phyloP scores from a whole-genome alignment of 2,329 filamentous ascomycete species.

The Colletotrichum magnum region DNA sequence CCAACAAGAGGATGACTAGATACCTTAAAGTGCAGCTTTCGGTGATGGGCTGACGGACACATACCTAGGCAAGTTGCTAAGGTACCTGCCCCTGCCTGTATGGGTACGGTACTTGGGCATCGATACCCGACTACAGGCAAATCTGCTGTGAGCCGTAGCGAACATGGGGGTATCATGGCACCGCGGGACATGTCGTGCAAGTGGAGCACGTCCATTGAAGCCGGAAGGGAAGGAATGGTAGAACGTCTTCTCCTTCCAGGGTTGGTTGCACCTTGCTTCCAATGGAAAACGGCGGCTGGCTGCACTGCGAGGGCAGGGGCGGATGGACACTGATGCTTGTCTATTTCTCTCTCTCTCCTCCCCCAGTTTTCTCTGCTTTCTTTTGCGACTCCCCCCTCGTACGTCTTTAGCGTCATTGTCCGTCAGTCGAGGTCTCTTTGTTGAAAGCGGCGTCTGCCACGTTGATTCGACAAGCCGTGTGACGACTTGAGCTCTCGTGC shows the following conservation, averaged over 20 bases:
- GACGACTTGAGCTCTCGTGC: constrained; percentile 61
- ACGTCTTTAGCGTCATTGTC: constrained; percentile 39
- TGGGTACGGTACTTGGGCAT: constrained; percentile 26
- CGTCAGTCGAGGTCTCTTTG: constrained; percentile 30
- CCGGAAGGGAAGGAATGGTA: constrained; percentile 10
- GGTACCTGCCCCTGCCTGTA: neutral
- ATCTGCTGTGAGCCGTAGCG: constrained; percentile 25
- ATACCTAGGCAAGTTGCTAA: neutral
- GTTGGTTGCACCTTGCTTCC: neutral
- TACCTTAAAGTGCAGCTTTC: neutral
- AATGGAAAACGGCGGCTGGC: constrained; percentile 8
- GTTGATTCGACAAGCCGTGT: constrained; percentile 58
- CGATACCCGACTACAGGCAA: constrained; percentile 29
- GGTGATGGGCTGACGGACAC: neutral
- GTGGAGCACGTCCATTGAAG: constrained; percentile 26
- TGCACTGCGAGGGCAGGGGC: constrained; percentile 25
- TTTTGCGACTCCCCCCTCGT: constrained; percentile 16
- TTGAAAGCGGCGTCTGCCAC: constrained; percentile 14
- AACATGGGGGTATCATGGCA: constrained; percentile 32
- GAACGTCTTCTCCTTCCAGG: neutral
- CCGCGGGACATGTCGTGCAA: constrained; percentile 38
- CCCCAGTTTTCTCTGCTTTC: constrained; percentile 9
- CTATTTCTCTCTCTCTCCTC: neutral
- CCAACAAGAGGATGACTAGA: neutral
- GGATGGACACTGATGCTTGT: constrained; percentile 8